Base-by-base conservation (phyloP, 2,329 filamentous ascomycete genomes). In the Fusarium aywerte region DNA sequence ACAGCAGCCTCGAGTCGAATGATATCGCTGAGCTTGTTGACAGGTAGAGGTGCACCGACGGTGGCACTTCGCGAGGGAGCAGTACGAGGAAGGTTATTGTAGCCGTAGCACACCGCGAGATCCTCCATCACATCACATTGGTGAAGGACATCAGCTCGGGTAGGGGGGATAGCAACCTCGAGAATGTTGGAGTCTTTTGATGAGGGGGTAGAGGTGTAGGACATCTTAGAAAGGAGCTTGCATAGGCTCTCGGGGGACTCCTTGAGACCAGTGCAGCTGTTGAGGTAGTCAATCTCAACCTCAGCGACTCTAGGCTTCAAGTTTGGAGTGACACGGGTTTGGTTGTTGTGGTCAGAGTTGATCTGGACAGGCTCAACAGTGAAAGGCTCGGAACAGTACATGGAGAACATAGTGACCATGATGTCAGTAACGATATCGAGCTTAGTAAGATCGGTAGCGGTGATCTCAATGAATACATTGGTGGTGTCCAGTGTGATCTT, bases 91-190 rank as follows among this genome's bases (percentile, higher is more conserved):
- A 99, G 89, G 67, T 92, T 93, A 85, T 99, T 99, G 87, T 97
- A 99, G 69, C 96, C 96, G 78, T 98, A 97, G 52, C 93, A 93
- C 68, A 99, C 96, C 38, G 93, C 96, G 20, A 96, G 90, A 76
- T 99, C 96, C 81, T 99, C 96, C 95, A 99, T 99, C 71, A 99
- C 92, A 77, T 99, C 96, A 73, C 93, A 96, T 76, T 97, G 92
- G 79, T 99, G 96, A 31, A 99, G 89, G 39, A 99, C 90, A 78
- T 99, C 96, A 45, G 96, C 95, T 65, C 96, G 89, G 44, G 94
- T 98, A 31, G 94, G 88, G 10, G 96, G 96, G 23, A 98, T 87
- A 33, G 90, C 86, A 27, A 98, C 89, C 74, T 96, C 90, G 62
- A 97, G 84, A 48, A 96, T 81, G 75, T 92, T 89, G 54, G 86